Conservation (phyloP, 2,329 filamentous ascomycete genomes). For the Cladophialophora immunda region DNA sequence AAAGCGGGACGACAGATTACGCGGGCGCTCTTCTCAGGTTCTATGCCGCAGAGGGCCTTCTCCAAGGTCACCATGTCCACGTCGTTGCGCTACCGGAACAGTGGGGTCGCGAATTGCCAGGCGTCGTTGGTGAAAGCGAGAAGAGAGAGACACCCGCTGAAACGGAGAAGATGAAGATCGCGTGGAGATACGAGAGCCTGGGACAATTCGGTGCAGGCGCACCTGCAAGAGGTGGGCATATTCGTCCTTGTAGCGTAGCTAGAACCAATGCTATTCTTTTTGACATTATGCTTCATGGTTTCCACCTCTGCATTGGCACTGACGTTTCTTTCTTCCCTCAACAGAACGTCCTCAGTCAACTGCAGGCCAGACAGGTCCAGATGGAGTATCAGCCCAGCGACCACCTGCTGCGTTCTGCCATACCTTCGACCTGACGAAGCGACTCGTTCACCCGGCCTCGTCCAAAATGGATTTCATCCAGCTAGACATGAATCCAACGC, state of each 20-base stretch:
- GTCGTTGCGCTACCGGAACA: slow-evolving; percentile 79
- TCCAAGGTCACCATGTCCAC: slow-evolving; percentile 89
- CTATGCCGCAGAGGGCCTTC: slow-evolving; percentile 90
- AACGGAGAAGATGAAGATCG: slow-evolving; percentile 94
- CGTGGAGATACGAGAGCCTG: slow-evolving; percentile 92
- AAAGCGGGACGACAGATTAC: slow-evolving; percentile 94
- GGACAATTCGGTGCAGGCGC: slow-evolving; percentile 71
- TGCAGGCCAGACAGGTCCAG: slow-evolving; percentile 51
- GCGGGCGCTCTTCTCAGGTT: slow-evolving; percentile 83
- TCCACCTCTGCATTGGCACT: slow-evolving; percentile 19
- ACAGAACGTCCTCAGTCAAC: slow-evolving; percentile 43
- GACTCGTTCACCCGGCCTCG: slow-evolving; percentile 65
- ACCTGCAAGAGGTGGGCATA: slow-evolving; percentile 67
- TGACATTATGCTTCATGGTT: slow-evolving; percentile 5
- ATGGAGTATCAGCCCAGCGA: slow-evolving; percentile 44
- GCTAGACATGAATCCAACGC: slow-evolving; percentile 47
- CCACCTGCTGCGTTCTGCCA: slow-evolving; percentile 69
- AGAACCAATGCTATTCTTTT: slow-evolving; percentile 34
- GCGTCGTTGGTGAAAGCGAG: slow-evolving; percentile 65
- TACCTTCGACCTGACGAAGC: slow-evolving; percentile 74
- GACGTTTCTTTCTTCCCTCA: slow-evolving; percentile 22
- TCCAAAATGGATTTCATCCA: slow-evolving; percentile 63
- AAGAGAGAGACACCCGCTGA: slow-evolving; percentile 54
- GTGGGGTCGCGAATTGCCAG: slow-evolving; percentile 87
- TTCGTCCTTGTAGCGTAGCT: slow-evolving; percentile 35